A percentile compares a stretch with the other conserved stretches of the same genome.
Evolutionary conservation across 495 filamentous ascomycete species (phyloP).

Genomic region (Penicillium roqueforti): DNA sequence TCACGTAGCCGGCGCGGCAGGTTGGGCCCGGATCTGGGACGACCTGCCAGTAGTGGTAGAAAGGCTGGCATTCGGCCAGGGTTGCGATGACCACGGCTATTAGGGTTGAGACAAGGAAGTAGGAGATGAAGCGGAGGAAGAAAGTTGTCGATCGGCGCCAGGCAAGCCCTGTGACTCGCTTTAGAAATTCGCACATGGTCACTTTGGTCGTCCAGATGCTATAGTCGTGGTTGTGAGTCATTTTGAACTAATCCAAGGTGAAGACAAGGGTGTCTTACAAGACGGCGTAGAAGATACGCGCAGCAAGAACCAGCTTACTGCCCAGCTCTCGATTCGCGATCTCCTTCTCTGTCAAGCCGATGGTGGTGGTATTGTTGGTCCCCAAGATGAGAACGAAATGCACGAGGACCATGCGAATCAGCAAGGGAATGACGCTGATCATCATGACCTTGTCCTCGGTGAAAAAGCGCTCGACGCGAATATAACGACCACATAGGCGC

Average conservation of each 20-base stretch:
- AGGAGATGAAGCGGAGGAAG: constrained; percentile 63
- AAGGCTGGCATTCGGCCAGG: constrained; percentile 80
- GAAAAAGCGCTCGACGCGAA: constrained; percentile 77
- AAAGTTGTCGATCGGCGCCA: constrained; percentile 69
- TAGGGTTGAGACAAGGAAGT: constrained; percentile 72
- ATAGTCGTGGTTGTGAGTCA: background rate
- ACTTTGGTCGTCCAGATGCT: constrained; percentile 92
- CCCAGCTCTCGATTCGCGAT: constrained; percentile 46
- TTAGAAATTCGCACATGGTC: constrained; percentile 86
- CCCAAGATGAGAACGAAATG: constrained; percentile 80
- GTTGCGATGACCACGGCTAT: constrained; percentile 74
- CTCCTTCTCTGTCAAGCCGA: constrained; percentile 35
- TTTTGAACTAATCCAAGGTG: background rate
- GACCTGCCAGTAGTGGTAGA: constrained; percentile 86
- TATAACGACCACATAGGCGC: constrained; percentile 71
- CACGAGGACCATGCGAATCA: constrained; percentile 77
- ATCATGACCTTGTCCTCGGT: constrained; percentile 84
- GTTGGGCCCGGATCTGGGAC: constrained; percentile 78
- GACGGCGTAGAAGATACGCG: constrained; percentile 53
- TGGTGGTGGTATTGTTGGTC: constrained; percentile 71
- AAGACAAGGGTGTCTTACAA: constrained; percentile 42
- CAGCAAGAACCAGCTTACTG: constrained; percentile 49
- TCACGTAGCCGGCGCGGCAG: constrained; percentile 79
- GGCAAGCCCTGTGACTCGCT: constrained; percentile 61
- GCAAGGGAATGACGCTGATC: constrained; percentile 70